A percentile compares a stretch with the other conserved stretches of the same genome.
phyloP scores from a whole-genome alignment of 305 asterid genomes.

The Vinca major region DNA sequence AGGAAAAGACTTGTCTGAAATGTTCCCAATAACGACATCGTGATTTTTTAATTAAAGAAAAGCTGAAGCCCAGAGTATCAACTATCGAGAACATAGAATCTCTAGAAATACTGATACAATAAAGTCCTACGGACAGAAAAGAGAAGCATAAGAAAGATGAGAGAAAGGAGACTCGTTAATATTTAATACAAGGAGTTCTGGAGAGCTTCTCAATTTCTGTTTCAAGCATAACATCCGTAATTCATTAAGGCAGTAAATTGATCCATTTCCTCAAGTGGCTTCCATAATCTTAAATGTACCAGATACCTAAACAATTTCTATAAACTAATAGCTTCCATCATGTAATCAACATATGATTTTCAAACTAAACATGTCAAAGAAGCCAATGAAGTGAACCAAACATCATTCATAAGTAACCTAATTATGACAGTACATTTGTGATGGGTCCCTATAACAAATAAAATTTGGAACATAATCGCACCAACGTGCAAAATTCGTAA shows the following conservation, averaged over 20 bases:
- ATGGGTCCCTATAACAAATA: not conserved
- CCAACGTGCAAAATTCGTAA: not conserved
- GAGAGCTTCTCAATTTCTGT: not conserved
- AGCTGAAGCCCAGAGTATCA: not conserved
- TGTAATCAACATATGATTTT: not conserved
- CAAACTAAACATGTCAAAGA: not conserved
- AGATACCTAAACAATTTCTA: not conserved
- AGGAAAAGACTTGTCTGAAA: not conserved
- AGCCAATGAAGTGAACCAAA: not conserved
- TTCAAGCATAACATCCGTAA: not conserved
- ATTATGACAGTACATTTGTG: not conserved
- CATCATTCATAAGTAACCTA: not conserved
- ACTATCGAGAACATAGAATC: not conserved
- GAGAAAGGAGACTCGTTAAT: not conserved
- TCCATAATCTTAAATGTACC: not conserved
- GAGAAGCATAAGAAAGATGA: not conserved
- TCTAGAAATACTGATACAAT: not conserved
- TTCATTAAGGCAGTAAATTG: not conserved
- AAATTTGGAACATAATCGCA: not conserved
- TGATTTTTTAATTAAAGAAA: not conserved
- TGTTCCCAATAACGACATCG: not conserved
- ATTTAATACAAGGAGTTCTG: not conserved
- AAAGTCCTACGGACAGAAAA: not conserved
- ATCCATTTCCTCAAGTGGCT: not conserved
- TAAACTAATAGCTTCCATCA: not conserved